A percentile compares a stretch with the other conserved stretches of the same genome.
Evolutionary conservation across 306 rosid species (phyloP).

Genomic region (Dalbergia oliveri): DNA sequence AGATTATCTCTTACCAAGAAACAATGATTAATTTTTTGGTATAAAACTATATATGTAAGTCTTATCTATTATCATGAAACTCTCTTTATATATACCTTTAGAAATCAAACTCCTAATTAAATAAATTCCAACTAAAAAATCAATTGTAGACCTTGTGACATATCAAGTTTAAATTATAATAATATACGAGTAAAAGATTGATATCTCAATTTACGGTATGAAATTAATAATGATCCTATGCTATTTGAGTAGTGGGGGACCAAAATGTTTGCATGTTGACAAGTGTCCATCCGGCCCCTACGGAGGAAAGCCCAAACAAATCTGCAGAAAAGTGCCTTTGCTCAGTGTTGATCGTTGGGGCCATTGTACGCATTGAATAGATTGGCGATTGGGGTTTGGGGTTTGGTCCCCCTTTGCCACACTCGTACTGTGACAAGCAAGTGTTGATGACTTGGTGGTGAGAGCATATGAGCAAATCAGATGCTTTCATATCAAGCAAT

Average conservation of each 20-base stretch:
- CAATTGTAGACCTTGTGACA: no score
- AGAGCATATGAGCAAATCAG: not conserved
- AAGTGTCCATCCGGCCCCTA: slow-evolving; percentile 35
- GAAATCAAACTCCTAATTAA: no score
- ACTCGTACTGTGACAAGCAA: not conserved
- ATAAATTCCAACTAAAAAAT: no score
- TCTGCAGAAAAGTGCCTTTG: slow-evolving; percentile 11
- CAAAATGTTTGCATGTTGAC: not conserved
- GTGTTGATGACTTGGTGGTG: not conserved
- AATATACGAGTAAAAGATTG: no score
- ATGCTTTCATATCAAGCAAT: slow-evolving; percentile 6
- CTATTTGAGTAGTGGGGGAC: not conserved
- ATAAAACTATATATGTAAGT: no score
- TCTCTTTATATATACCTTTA: no score
- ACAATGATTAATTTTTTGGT: no score
- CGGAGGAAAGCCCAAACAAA: slow-evolving; percentile 23
- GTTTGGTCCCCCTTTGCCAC: not conserved
- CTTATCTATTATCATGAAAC: no score
- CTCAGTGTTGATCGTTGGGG: not conserved
- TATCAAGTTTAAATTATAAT: no score
- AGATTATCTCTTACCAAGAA: no score
- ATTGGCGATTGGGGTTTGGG: not conserved
- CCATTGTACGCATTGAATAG: not conserved
- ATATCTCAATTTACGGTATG: not conserved
- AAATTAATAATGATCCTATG: not conserved